phyloP scores from a whole-genome alignment of 495 filamentous ascomycete genomes.

The Penicillium simplicissimum region DNA sequence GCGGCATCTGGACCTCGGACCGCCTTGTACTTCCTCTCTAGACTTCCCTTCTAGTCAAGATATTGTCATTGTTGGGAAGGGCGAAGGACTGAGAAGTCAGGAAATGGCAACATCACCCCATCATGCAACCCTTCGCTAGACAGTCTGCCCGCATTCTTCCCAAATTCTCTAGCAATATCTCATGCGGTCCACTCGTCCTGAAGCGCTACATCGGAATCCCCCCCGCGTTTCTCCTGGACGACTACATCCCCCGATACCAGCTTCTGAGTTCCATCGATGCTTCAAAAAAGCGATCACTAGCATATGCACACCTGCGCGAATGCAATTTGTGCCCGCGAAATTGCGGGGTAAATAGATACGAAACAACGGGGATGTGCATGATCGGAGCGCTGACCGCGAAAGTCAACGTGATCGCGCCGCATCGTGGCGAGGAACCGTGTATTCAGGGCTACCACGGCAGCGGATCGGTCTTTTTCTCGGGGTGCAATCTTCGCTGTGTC shows the following conservation, averaged over 20 bases:
- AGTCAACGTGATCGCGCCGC: conserved; percentile 74
- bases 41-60: no score
- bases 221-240: conserved; percentile 72
- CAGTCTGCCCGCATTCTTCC: conserved; percentile 4
- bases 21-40: no score
- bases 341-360: conserved; percentile 72
- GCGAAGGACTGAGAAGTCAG: background rate
- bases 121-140: conserved; percentile 19
- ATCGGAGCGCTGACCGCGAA: conserved; percentile 70
- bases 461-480: conserved; percentile 74
- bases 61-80: no score
- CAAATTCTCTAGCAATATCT: background rate
- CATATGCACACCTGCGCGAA: conserved; percentile 67
- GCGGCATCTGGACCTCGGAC: background rate
- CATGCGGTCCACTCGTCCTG: conserved; percentile 10
- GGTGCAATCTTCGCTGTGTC: conserved; percentile 74
- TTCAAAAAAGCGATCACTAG: conserved; percentile 62
- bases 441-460: conserved; percentile 74
- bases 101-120: background rate
- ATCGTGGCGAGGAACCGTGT: conserved; percentile 61
- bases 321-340: conserved; percentile 76
- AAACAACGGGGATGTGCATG: conserved; percentile 70
- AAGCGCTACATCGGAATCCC: conserved; percentile 63
- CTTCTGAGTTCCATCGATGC: conserved; percentile 58
- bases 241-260: conserved; percentile 68